These are phyloP conservation scores for Diaporthe ampelina DNA, from an alignment of 2,329 filamentous ascomycete genomes.

Conservation along the genomic window DNA sequence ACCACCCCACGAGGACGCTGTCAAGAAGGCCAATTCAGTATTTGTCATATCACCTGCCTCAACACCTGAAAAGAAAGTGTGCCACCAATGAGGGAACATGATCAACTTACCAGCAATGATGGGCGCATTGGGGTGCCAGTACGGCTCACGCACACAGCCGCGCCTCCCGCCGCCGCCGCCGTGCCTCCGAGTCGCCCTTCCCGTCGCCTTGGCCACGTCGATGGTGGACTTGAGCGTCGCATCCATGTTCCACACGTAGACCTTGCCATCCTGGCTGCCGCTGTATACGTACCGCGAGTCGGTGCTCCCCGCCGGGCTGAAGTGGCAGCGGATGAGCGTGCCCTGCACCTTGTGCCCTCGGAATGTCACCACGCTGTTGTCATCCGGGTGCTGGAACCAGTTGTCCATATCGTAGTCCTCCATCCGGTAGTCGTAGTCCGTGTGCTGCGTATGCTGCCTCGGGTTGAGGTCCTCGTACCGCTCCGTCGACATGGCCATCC, in stretches of 20 bases:
- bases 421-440: conserved; percentile 82
- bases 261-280: conserved; percentile 89
- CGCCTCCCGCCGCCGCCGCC: conserved; percentile 48
- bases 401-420: conserved; percentile 74
- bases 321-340: conserved; percentile 95
- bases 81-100: background rate
- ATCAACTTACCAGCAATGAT: conserved; percentile 74
- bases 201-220: conserved; percentile 80
- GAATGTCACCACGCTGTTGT: conserved; percentile 95
- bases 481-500: conserved; percentile 86
- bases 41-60: background rate
- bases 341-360: conserved; percentile 89
- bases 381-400: conserved; percentile 82
- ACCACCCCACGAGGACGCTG: conserved; percentile 87
- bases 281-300: conserved; percentile 94
- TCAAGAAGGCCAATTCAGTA: conserved; percentile 7
- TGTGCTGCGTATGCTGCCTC: conserved; percentile 64
- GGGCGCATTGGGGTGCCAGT: conserved; percentile 90
- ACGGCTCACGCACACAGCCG: conserved; percentile 88
- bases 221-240: conserved; percentile 84
- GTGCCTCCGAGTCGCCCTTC: background rate
- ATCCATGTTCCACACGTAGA: conserved; percentile 95
- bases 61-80: background rate
- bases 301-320: conserved; percentile 87
- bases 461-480: conserved; percentile 70